Evolutionary conservation across 78 protist genomes (phyloP).

Genomic region (Dictyostelium discoideum): dicty_2.7 NC_007089.4:1200001-1200500

Average conservation of each 20-base stretch:
- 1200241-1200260: slow-evolving; percentile 6
- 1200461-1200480: not conserved
- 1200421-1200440: not conserved
- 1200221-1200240: slow-evolving; percentile 17
- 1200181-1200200: slow-evolving; percentile 24
- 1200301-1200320: slow-evolving; percentile 26
- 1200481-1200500: slow-evolving; percentile 8
- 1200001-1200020: not conserved
- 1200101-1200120: slow-evolving; percentile 2
- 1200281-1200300: slow-evolving; percentile 26
- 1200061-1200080: not conserved
- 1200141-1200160: not conserved
- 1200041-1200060: not conserved
- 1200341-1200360: slow-evolving; percentile 29
- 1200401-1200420: not conserved
- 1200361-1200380: slow-evolving; percentile 18
- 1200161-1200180: not conserved
- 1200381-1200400: not conserved
- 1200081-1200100: not conserved
- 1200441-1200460: slow-evolving; percentile 19
- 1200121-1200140: not conserved
- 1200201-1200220: slow-evolving; percentile 31
- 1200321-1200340: slow-evolving; percentile 25
- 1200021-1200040: not conserved
- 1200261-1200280: not conserved